Evolutionary conservation across 306 rosid genomes (phyloP).

Genomic region (Clitoria ternatea): DNA sequence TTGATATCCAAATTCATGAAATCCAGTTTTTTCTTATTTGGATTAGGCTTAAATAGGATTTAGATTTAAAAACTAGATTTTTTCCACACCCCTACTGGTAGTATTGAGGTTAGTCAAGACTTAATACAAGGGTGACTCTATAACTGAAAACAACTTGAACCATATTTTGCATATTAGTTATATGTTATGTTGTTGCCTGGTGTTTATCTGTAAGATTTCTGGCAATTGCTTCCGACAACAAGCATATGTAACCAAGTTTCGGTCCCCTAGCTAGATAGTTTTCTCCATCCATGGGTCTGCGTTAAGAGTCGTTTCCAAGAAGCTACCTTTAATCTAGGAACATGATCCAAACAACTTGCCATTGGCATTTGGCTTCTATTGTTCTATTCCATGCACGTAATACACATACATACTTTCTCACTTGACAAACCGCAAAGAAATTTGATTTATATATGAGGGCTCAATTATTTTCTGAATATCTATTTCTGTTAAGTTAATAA

Average conservation of each 20-base stretch:
- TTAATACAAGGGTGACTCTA: too few species aligned
- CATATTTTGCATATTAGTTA: background rate
- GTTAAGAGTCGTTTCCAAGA: background rate
- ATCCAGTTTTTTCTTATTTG: too few species aligned
- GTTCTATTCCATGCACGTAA: background rate
- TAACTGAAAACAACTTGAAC: background rate
- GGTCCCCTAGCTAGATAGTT: background rate
- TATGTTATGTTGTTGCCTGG: background rate
- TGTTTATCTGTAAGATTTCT: background rate
- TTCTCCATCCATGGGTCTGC: background rate
- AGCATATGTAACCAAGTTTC: background rate
- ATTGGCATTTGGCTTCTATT: background rate
- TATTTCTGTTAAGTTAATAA: too few species aligned
- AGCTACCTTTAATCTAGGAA: background rate
- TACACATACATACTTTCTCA: background rate
- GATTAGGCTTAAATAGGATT: too few species aligned
- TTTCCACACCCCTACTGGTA: too few species aligned
- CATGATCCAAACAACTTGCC: background rate
- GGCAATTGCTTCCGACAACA: conserved; percentile 2
- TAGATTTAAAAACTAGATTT: too few species aligned
- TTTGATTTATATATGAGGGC: background rate
- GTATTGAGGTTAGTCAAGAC: too few species aligned
- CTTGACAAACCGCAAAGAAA: background rate
- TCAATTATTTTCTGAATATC: too few species aligned
- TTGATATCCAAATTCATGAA: too few species aligned